These are phyloP conservation scores for Peltaster fructicola DNA, from an alignment of 2,329 filamentous ascomycete species.

Conservation along the genomic window DNA sequence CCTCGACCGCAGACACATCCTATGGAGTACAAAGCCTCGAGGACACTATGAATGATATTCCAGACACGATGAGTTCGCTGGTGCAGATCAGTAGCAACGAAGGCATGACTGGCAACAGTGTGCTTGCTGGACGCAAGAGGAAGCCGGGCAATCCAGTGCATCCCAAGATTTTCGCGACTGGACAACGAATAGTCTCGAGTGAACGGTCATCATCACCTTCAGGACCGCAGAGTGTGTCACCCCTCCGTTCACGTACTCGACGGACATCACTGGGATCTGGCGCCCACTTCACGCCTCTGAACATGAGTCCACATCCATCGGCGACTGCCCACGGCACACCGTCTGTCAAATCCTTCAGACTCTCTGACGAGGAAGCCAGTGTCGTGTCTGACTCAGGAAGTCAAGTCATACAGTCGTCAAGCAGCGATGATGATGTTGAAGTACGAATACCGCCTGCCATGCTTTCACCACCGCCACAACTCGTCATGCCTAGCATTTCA, in stretches of 20 bases:
- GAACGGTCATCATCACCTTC: constrained; percentile 10
- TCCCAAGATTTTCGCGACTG: constrained; percentile 17
- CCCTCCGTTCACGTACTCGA: constrained; percentile 11
- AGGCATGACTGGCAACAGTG: constrained; percentile 7
- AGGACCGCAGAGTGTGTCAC: constrained; percentile 11
- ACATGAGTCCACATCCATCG: constrained; percentile 29
- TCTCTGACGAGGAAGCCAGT: constrained; percentile 38
- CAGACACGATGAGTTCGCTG: constrained; percentile 10
- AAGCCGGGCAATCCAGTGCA: constrained; percentile 20
- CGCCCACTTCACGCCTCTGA: constrained; percentile 29
- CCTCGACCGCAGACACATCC: constrained; percentile 22
- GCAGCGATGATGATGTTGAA: constrained; percentile 36
- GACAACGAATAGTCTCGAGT: constrained; percentile 18
- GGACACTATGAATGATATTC: constrained; percentile 31
- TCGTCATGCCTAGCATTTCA: constrained; percentile 94
- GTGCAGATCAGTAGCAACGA: constrained; percentile 12
- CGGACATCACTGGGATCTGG: constrained; percentile 10
- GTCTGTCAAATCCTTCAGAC: constrained; percentile 39
- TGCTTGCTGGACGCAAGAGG: constrained; percentile 11
- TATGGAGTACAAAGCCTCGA: constrained; percentile 41
- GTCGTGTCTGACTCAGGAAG: constrained; percentile 36
- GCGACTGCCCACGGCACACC: constrained; percentile 40
- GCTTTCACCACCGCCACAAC: constrained; percentile 39
- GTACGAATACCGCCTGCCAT: too few relatives aligned
- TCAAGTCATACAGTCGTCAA: constrained; percentile 35